Evolutionary conservation across 805 yeast species (phyloP).

Genomic region (Candida tammaniensis): DNA sequence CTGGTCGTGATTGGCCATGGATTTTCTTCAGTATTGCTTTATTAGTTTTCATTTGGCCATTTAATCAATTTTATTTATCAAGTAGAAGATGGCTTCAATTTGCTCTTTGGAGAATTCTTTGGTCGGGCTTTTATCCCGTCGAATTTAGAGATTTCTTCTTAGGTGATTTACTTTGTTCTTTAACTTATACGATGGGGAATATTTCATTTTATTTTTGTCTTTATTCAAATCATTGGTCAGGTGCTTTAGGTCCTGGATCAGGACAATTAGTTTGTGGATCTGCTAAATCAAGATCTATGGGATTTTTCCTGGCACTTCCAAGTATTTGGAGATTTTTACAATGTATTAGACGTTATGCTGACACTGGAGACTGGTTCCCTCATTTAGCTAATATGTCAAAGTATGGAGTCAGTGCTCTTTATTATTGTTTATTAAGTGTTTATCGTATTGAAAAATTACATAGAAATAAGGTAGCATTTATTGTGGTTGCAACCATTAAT

Average conservation of each 20-base stretch:
- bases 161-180: constrained; percentile 87
- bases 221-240: constrained; percentile 69
- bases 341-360: constrained; percentile 86
- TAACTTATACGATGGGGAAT: constrained; percentile 86
- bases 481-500: constrained; percentile 71
- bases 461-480: constrained; percentile 54
- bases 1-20: constrained; percentile 80
- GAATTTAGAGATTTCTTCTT: constrained; percentile 92
- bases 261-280: constrained; percentile 65
- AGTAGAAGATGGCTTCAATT: constrained; percentile 77
- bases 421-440: constrained; percentile 70
- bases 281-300: constrained; percentile 69
- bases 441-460: constrained; percentile 60
- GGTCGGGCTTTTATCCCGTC: constrained; percentile 90
- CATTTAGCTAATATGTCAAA: constrained; percentile 87
- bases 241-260: constrained; percentile 33
- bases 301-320: constrained; percentile 81
- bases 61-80: constrained; percentile 51
- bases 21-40: constrained; percentile 58
- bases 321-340: constrained; percentile 89
- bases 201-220: constrained; percentile 82
- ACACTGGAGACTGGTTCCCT: constrained; percentile 95
- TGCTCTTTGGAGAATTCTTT: constrained; percentile 65
- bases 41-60: constrained; percentile 57
- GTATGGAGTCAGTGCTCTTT: constrained; percentile 63